Percentiles rank a stretch among this genome's conserved stretches.
Evolutionary conservation across 2,329 filamentous ascomycete species (phyloP).

Genomic region (Colletotrichum abscissum): DNA sequence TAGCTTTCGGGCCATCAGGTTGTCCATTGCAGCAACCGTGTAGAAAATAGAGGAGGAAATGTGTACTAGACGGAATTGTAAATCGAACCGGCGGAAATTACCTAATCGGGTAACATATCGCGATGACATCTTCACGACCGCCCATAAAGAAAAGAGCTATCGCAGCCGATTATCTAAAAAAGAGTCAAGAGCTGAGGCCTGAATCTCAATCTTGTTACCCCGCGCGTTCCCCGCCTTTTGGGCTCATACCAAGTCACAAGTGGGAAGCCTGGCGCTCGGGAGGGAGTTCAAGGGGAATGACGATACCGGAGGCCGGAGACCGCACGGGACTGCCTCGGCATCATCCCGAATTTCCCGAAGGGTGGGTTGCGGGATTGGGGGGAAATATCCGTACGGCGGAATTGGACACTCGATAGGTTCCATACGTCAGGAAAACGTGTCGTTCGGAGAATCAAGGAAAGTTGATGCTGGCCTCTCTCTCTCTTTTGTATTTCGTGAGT

Average conservation of each 20-base stretch:
- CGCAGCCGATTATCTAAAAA: not conserved
- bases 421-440: not conserved
- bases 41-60: no score
- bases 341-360: constrained; percentile 5
- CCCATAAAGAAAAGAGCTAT: not conserved
- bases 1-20: no score
- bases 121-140: not conserved
- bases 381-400: no score
- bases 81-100: constrained; percentile 1
- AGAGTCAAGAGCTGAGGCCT: not conserved
- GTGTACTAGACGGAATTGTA: no score
- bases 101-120: constrained; percentile 14
- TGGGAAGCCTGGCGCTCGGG: not conserved
- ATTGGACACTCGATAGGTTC: no score
- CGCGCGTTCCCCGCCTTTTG: constrained; percentile 34
- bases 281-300: not conserved
- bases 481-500: not conserved
- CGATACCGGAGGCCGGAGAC: not conserved
- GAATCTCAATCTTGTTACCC: constrained; percentile 2
- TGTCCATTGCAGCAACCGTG: no score
- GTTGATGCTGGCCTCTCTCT: not conserved
- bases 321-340: constrained; percentile 20
- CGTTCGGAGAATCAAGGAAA: no score
- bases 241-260: not conserved
- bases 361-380: not conserved